Percentiles rank a stretch among this genome's conserved stretches.
These are phyloP conservation scores for Cladophialophora chaetospira DNA, from an alignment of 2,329 filamentous ascomycete genomes.

Conservation along the genomic window DNA sequence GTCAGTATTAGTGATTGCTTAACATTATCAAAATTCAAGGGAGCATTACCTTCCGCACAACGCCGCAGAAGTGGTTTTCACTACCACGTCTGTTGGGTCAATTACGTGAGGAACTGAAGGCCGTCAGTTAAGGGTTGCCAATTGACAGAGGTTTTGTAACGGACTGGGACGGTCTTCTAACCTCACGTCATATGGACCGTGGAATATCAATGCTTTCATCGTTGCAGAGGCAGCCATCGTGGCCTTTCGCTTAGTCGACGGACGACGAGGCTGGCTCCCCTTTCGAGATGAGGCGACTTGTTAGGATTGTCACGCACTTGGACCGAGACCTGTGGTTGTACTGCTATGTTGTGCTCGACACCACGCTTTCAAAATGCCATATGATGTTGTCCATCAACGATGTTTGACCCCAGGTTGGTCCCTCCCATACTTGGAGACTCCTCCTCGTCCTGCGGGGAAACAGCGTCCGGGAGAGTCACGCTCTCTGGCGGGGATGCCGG, in stretches of 20 bases:
- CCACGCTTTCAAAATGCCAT: no score
- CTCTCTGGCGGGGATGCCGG: no score
- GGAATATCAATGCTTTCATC: constrained; percentile 15
- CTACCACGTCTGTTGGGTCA: constrained; percentile 71
- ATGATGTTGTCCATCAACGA: no score
- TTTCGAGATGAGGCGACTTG: no score
- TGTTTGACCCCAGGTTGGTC: no score
- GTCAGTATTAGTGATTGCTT: background rate
- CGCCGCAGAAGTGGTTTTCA: constrained; percentile 81
- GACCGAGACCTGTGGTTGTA: no score
- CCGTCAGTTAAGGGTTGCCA: background rate
- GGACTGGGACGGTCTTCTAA: constrained; percentile 6
- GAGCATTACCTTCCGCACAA: constrained; percentile 75
- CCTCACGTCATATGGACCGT: constrained; percentile 15
- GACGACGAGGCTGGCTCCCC: no score
- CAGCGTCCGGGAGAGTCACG: no score
- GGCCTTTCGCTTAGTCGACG: background rate
- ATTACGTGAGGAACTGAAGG: constrained; percentile 1
- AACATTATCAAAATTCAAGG: background rate
- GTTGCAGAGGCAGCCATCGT: background rate
- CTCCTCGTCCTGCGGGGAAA: no score
- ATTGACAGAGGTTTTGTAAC: background rate
- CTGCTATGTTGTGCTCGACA: no score
- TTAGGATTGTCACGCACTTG: no score
- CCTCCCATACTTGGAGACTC: no score